phyloP scores from a whole-genome alignment of 441 rosid species.

The Adansonia grandidieri region DNA sequence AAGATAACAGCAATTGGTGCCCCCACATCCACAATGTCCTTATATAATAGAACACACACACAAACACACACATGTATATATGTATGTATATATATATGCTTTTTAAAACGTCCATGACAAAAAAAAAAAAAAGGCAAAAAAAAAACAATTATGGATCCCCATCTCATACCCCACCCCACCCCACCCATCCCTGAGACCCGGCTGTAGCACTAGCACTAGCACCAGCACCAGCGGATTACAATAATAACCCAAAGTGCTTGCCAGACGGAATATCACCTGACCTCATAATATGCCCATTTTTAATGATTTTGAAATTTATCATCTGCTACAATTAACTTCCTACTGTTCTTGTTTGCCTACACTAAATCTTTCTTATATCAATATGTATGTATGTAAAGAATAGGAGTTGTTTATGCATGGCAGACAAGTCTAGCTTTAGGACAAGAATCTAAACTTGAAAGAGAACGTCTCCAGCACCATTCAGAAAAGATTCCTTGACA shows the following conservation, averaged over 20 bases:
- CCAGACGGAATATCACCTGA: background rate
- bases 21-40: background rate
- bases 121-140: background rate
- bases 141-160: background rate
- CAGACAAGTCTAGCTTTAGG: background rate
- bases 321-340: background rate
- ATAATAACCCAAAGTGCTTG: background rate
- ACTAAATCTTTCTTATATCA: background rate
- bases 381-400: no score
- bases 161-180: background rate
- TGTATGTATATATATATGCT: no score
- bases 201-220: no score
- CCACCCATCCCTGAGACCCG: background rate
- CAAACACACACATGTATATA: no score
- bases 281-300: background rate
- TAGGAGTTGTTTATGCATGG: background rate
- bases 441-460: background rate
- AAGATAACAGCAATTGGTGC: background rate
- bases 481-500: background rate
- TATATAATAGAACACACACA: no score
- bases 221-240: no score
- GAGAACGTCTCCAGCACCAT: background rate
- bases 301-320: background rate
- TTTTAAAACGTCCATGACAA: background rate
- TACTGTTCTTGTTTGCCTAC: background rate